A percentile compares a stretch with the other conserved stretches of the same genome.
Conservation (phyloP, 768 basidiomycete genomes). For the Lactarius sp. region DNA sequence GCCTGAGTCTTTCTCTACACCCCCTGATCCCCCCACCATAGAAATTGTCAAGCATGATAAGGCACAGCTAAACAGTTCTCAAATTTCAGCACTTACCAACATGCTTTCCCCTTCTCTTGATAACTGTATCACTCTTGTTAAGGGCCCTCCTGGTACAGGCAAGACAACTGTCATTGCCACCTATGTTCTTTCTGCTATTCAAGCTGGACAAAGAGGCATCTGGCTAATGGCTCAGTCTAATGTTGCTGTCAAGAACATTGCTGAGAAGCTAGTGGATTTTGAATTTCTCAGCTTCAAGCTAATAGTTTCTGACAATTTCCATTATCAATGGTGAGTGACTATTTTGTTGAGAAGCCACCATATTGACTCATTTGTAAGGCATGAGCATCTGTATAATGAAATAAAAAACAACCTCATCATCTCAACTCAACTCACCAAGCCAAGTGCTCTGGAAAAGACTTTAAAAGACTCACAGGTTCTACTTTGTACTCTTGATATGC, state of each 20-base stretch:
- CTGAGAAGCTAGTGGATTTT: conserved; percentile 62
- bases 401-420: conserved; percentile 49
- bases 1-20: conserved; percentile 34
- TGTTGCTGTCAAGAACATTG: conserved; percentile 87
- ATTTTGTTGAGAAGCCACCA: conserved; percentile 17
- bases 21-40: conserved; percentile 24
- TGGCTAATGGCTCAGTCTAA: conserved; percentile 86
- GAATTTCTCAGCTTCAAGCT: conserved; percentile 56
- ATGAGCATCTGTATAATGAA: conserved; percentile 66
- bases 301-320: conserved; percentile 68
- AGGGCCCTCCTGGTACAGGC: conserved; percentile 34
- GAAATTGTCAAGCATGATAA: conserved; percentile 26
- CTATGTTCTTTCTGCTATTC: conserved; percentile 31
- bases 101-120: conserved; percentile 38
- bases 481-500: conserved; percentile 75
- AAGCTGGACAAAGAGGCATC: conserved; percentile 39
- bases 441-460: conserved; percentile 30
- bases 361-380: conserved; percentile 43
- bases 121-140: conserved; percentile 33
- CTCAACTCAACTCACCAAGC: conserved; percentile 35
- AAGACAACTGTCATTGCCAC: conserved; percentile 35
- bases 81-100: conserved; percentile 33
- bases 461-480: conserved; percentile 49
- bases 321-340: conserved; percentile 52
- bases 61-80: conserved; percentile 38